A percentile compares a stretch with the other conserved stretches of the same genome.
Evolutionary conservation across 495 filamentous ascomycete species (phyloP).

Genomic region (Lophiostoma macrostomum): DNA sequence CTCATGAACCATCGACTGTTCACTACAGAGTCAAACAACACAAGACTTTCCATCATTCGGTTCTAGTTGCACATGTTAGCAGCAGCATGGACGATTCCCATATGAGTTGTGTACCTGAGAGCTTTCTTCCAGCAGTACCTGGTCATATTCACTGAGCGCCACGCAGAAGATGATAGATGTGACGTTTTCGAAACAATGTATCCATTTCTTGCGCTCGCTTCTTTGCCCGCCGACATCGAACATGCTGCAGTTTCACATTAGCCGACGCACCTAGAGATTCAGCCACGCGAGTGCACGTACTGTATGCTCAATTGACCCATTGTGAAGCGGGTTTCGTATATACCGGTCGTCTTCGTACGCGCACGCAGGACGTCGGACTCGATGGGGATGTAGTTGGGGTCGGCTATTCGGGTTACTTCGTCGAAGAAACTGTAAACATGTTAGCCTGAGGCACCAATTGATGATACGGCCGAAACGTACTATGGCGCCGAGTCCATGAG

Average conservation of each 20-base stretch:
- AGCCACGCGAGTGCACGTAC: conserved; percentile 52
- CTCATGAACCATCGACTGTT: conserved; percentile 99
- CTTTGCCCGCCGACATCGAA: conserved; percentile 97
- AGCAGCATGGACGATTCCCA: conserved; percentile 6
- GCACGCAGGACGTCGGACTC: conserved; percentile 93
- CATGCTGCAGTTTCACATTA: conserved; percentile 63
- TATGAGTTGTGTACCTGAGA: conserved; percentile 66
- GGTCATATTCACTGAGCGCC: conserved; percentile 96
- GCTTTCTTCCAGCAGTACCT: conserved; percentile 92
- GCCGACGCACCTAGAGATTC: background rate
- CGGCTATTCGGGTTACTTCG: conserved; percentile 81
- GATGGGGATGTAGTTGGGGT: conserved; percentile 78
- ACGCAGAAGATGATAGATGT: conserved; percentile 99
- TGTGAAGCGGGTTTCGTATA: conserved; percentile 95
- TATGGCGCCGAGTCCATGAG: conserved; percentile 99
- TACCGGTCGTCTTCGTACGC: conserved; percentile 98
- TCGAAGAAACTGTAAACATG: conserved; percentile 76
- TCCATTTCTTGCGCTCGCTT: conserved; percentile 99
- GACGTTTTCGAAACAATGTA: conserved; percentile 99
- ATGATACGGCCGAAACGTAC: conserved; percentile 51
- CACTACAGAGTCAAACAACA: conserved; percentile 98
- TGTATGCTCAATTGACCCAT: conserved; percentile 99
- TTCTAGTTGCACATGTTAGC: conserved; percentile 56
- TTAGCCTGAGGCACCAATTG: conserved; percentile 25
- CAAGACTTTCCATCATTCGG: conserved; percentile 96